Evolutionary conservation across 345 rosid species (phyloP).

Genomic region (Citrus medica): DNA sequence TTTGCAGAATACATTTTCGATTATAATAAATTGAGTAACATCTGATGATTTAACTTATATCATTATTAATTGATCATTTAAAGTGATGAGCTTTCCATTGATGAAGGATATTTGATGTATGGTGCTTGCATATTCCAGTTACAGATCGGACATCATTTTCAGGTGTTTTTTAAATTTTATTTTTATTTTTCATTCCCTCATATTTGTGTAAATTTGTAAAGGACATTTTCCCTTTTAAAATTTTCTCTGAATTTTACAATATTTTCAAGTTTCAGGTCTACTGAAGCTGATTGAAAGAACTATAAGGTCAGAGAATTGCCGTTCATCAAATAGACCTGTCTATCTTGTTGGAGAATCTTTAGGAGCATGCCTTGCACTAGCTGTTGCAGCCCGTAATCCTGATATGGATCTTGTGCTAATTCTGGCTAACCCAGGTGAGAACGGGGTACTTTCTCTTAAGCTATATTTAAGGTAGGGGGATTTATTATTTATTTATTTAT

Average conservation of each 20-base stretch:
- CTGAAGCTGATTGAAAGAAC: conserved; percentile 54
- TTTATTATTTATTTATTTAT: no score
- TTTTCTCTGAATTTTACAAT: background rate
- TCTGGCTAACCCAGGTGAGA: conserved; percentile 70
- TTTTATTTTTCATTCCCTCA: no score
- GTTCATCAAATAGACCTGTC: conserved; percentile 55
- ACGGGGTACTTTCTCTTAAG: background rate
- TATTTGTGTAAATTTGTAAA: no score
- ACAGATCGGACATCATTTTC: conserved; percentile 62
- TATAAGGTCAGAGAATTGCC: conserved; percentile 35
- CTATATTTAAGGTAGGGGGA: no score
- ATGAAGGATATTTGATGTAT: conserved; percentile 59
- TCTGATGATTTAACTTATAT: no score
- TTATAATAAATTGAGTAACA: no score
- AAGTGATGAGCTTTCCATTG: background rate
- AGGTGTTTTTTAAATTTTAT: conserved; percentile 17
- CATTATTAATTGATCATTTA: no score
- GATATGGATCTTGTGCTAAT: conserved; percentile 58
- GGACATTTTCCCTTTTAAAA: no score
- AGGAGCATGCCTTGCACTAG: conserved; percentile 75
- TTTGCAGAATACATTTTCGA: no score
- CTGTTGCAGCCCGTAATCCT: conserved; percentile 70
- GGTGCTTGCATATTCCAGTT: conserved; percentile 82
- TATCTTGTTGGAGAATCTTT: conserved; percentile 82
- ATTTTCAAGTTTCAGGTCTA: conserved; percentile 42